These are phyloP conservation scores for Lodderomyces elongisporus DNA, from an alignment of 1,139 yeast genomes.

Conservation along the genomic window DNA sequence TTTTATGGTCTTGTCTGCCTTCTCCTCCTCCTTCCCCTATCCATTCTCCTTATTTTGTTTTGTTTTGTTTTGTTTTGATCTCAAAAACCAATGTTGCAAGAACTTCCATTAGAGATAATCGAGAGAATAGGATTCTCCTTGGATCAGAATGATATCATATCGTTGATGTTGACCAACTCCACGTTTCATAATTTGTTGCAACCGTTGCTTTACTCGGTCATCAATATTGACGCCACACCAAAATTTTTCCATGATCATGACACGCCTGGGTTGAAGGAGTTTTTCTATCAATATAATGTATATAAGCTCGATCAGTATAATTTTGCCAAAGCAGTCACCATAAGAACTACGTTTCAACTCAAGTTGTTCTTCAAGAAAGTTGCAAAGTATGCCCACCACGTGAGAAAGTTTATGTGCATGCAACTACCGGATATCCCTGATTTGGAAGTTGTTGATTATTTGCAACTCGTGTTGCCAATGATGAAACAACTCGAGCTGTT, in stretches of 20 bases:
- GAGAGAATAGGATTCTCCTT: conserved; percentile 14
- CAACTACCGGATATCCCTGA: conserved; percentile 28
- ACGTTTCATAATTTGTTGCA: conserved; percentile 12
- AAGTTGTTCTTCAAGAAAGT: conserved; percentile 18
- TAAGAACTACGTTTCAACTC: conserved; percentile 19
- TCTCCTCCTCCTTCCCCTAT: neutral
- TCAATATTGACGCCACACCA: conserved; percentile 20
- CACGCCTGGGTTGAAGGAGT: conserved; percentile 6
- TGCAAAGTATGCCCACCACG: conserved; percentile 12
- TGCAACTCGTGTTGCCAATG: conserved; percentile 17
- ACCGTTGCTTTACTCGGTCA: conserved; percentile 19
- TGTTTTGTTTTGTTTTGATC: neutral
- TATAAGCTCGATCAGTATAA: conserved; percentile 6
- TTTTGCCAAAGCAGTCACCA: conserved; percentile 8
- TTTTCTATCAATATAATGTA: conserved; percentile 4
- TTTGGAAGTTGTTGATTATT: conserved; percentile 15
- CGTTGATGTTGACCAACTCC: conserved; percentile 16
- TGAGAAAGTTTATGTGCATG: conserved; percentile 16
- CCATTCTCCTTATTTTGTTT: neutral
- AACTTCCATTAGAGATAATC: conserved; percentile 21
- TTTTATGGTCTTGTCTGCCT: neutral
- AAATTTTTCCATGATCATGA: conserved; percentile 8
- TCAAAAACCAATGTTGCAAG: conserved; percentile 11
- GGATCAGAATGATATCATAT: conserved; percentile 17
- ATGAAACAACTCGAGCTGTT: conserved; percentile 18